Evolutionary conservation across 108 stramenopile species (phyloP).

Genomic region (Epithemia pelagica): DNA sequence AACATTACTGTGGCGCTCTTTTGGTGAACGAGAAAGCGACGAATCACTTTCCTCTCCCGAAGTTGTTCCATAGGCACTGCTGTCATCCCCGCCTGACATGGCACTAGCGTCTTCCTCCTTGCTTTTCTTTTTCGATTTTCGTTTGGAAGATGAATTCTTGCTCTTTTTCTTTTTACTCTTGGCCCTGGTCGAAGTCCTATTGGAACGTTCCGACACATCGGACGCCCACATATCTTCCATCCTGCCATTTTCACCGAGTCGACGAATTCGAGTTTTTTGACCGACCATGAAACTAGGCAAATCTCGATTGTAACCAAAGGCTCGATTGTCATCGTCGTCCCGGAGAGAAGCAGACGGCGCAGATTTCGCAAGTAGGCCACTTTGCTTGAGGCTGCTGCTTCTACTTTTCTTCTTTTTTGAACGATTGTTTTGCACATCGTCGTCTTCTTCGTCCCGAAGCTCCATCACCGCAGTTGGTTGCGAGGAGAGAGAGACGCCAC

Average conservation of each 20-base stretch:
- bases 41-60: constrained; percentile 1
- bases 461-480: too few relatives aligned
- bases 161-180: not conserved
- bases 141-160: not conserved
- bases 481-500: too few relatives aligned
- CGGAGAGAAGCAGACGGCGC: too few relatives aligned
- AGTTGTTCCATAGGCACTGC: not conserved
- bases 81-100: not conserved
- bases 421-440: too few relatives aligned
- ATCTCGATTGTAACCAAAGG: too few relatives aligned
- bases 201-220: not conserved
- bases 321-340: too few relatives aligned
- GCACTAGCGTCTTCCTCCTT: not conserved
- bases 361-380: too few relatives aligned
- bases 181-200: not conserved
- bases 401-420: too few relatives aligned
- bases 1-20: too few relatives aligned
- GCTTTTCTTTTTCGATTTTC: not conserved
- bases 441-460: too few relatives aligned
- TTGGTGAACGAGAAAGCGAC: not conserved
- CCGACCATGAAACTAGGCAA: not conserved
- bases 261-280: not conserved
- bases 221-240: not conserved
- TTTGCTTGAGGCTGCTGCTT: too few relatives aligned
- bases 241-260: not conserved